Conservation (phyloP, 345 rosid genomes). For the Citrus cavaleriei region DNA sequence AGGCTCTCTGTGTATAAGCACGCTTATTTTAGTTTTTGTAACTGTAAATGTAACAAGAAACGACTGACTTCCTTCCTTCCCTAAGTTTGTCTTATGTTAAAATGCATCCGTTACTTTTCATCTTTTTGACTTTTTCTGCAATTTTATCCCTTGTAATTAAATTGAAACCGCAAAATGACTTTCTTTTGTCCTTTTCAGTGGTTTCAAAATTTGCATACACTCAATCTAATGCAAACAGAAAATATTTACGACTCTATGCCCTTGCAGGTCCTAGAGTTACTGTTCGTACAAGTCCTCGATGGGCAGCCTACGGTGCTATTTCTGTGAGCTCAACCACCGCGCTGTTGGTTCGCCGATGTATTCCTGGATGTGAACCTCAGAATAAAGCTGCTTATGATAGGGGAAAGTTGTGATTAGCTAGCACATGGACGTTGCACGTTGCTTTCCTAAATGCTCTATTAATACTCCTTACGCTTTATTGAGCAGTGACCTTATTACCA, state of each 20-base stretch:
- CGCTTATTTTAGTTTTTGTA: neutral
- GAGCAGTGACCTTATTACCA: neutral
- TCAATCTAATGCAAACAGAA: neutral
- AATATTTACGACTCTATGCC: neutral
- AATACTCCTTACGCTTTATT: neutral
- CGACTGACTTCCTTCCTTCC: neutral
- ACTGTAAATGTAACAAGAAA: neutral
- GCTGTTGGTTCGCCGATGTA: slow-evolving; percentile 67
- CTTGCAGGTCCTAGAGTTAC: slow-evolving; percentile 57
- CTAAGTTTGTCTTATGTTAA: neutral
- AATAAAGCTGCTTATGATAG: slow-evolving; percentile 76
- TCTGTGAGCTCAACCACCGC: slow-evolving; percentile 65
- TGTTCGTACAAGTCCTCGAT: slow-evolving; percentile 60
- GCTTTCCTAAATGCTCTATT: neutral
- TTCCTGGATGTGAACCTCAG: slow-evolving; percentile 93
- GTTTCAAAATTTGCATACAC: neutral
- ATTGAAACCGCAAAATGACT: neutral
- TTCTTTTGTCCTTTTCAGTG: too few species aligned
- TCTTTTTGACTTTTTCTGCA: neutral
- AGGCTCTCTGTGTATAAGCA: neutral
- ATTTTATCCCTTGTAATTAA: neutral
- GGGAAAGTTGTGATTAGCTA: neutral
- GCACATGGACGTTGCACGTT: neutral
- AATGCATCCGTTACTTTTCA: neutral
- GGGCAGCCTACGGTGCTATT: slow-evolving; percentile 89